These are phyloP conservation scores for Sordariomycetes sp. DNA, from an alignment of 2,329 filamentous ascomycete species.

Conservation along the genomic window DNA sequence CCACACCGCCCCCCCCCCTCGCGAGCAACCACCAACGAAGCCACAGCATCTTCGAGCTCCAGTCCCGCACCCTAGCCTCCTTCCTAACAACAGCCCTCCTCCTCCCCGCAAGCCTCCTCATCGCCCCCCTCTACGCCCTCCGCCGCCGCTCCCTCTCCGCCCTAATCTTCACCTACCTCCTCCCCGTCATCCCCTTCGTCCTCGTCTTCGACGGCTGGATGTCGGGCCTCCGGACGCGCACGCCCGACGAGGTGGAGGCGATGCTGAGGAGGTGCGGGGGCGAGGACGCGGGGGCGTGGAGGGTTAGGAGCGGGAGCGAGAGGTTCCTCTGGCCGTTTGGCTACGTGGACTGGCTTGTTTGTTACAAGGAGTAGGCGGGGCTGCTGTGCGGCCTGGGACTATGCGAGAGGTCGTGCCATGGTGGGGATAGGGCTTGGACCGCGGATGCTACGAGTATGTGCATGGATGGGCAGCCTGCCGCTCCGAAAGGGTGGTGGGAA, in stretches of 20 bases:
- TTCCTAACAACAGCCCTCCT: slow-evolving; percentile 39
- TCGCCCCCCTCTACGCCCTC: slow-evolving; percentile 38
- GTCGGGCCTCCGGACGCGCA: slow-evolving; percentile 54
- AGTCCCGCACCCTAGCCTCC: slow-evolving; percentile 45
- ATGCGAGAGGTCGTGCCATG: not conserved
- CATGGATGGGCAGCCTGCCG: not conserved
- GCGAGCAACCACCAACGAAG: not conserved
- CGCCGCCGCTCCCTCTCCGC: slow-evolving; percentile 32
- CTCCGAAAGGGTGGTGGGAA: too few species aligned
- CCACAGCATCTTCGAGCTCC: slow-evolving; percentile 53
- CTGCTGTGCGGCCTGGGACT: not conserved
- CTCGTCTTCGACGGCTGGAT: slow-evolving; percentile 57
- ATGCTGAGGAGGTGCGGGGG: slow-evolving; percentile 36
- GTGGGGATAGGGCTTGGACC: too few species aligned
- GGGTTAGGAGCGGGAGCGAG: slow-evolving; percentile 30
- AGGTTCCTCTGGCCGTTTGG: slow-evolving; percentile 36
- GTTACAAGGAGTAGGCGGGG: slow-evolving; percentile 19
- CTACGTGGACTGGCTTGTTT: slow-evolving; percentile 37
- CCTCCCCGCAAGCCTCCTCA: slow-evolving; percentile 33
- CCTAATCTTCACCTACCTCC: slow-evolving; percentile 52
- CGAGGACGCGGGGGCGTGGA: slow-evolving; percentile 26
- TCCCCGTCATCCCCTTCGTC: slow-evolving; percentile 55
- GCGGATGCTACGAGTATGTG: not conserved
- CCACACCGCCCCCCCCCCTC: not conserved
- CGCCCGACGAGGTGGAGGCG: slow-evolving; percentile 47